These are phyloP conservation scores for Coniochaeta sp. DNA, from an alignment of 2,329 filamentous ascomycete species.

Conservation along the genomic window DNA sequence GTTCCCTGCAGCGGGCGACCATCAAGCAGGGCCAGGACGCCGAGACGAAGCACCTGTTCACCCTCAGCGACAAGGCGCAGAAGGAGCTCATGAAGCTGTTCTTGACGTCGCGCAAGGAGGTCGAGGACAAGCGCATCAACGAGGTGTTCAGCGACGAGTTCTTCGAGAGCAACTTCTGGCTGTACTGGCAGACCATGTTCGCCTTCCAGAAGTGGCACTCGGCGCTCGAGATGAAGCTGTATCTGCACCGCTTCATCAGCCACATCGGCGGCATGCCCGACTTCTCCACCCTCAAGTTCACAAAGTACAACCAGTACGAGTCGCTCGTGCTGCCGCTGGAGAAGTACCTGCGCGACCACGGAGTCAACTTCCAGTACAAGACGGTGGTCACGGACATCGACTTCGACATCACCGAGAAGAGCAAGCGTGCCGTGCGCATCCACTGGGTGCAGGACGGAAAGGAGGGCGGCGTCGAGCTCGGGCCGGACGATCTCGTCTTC, in stretches of 20 bases:
- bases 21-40: constrained; percentile 18
- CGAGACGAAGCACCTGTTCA: constrained; percentile 16
- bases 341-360: constrained; percentile 19
- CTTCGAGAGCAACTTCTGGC: constrained; percentile 28
- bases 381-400: constrained; percentile 14
- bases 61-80: constrained; percentile 18
- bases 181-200: constrained; percentile 26
- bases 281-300: constrained; percentile 22
- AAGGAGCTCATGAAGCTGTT: constrained; percentile 24
- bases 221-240: constrained; percentile 26
- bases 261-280: constrained; percentile 20
- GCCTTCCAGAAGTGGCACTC: constrained; percentile 28
- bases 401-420: constrained; percentile 9
- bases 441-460: constrained; percentile 13
- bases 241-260: constrained; percentile 23
- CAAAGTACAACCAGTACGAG: constrained; percentile 27
- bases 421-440: constrained; percentile 17
- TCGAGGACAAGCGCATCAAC: constrained; percentile 21
- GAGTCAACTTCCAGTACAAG: constrained; percentile 21
- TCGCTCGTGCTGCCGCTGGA: constrained; percentile 23
- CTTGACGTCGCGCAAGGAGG: constrained; percentile 16
- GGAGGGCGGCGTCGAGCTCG: constrained; percentile 14
- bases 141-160: constrained; percentile 20
- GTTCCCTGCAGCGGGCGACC: constrained; percentile 20
- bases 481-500: constrained; percentile 26